These are phyloP conservation scores for Calonectria multiphialidica DNA, from an alignment of 2,329 filamentous ascomycete genomes.

Conservation along the genomic window DNA sequence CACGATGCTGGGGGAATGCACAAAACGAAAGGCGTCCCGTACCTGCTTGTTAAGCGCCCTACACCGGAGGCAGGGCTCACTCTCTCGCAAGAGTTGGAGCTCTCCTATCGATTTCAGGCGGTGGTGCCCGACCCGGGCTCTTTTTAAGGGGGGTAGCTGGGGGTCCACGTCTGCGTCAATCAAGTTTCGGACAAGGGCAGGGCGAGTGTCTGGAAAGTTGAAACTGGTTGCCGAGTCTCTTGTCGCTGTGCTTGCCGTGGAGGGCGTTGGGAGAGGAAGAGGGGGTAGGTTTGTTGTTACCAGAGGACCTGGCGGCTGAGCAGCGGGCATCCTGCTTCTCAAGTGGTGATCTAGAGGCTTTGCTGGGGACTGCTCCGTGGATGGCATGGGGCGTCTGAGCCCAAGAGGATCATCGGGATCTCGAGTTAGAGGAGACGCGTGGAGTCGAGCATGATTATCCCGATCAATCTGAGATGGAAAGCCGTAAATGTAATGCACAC, in stretches of 20 bases:
- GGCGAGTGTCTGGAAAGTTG: conserved; percentile 55
- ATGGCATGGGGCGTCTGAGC: conserved; percentile 25
- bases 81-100: conserved; percentile 61
- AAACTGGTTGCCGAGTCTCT: conserved; percentile 45
- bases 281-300: conserved; percentile 45
- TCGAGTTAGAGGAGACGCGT: conserved; percentile 54
- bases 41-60: conserved; percentile 60
- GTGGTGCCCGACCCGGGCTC: conserved; percentile 63
- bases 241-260: conserved; percentile 37
- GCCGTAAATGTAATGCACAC: conserved; percentile 70
- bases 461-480: conserved; percentile 64
- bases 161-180: conserved; percentile 63
- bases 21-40: conserved; percentile 36
- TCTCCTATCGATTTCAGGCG: conserved; percentile 70
- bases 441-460: conserved; percentile 63
- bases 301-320: conserved; percentile 53
- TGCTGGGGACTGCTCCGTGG: conserved; percentile 25
- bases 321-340: conserved; percentile 45
- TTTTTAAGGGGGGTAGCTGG: conserved; percentile 66
- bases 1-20: not conserved
- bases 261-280: conserved; percentile 45
- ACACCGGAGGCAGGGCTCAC: conserved; percentile 65
- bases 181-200: conserved; percentile 52
- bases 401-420: conserved; percentile 58
- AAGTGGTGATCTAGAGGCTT: conserved; percentile 37